phyloP scores from a whole-genome alignment of 2,329 filamentous ascomycete species.

The Penicillium sp. region DNA sequence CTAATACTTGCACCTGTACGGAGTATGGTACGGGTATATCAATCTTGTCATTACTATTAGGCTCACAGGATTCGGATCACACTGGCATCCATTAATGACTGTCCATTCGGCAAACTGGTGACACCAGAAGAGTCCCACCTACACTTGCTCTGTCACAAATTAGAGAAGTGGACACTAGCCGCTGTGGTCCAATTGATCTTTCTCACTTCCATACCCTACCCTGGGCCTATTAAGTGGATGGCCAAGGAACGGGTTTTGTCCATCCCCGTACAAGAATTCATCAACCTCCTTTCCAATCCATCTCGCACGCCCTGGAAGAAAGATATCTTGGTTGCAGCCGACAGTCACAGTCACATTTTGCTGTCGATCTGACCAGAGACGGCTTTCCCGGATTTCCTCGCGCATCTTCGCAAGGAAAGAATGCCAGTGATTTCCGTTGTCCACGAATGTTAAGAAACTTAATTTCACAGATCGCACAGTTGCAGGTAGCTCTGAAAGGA shows the following conservation, averaged over 20 bases:
- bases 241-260: slow-evolving; percentile 22
- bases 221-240: neutral
- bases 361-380: slow-evolving; percentile 12
- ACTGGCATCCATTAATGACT: too few relatives aligned
- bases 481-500: slow-evolving; percentile 30
- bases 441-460: slow-evolving; percentile 33
- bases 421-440: slow-evolving; percentile 9
- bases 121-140: too few relatives aligned
- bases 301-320: neutral
- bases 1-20: too few relatives aligned
- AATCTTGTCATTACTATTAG: too few relatives aligned
- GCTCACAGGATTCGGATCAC: too few relatives aligned
- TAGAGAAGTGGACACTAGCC: too few relatives aligned
- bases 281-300: slow-evolving; percentile 17
- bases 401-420: slow-evolving; percentile 22
- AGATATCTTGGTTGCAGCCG: neutral
- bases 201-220: neutral
- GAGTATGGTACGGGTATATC: too few relatives aligned
- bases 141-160: too few relatives aligned
- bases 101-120: too few relatives aligned
- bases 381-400: slow-evolving; percentile 12
- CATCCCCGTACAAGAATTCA: slow-evolving; percentile 26
- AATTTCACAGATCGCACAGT: slow-evolving; percentile 37
- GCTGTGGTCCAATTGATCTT: neutral
- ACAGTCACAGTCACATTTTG: slow-evolving; percentile 14